Conservation (phyloP, 768 basidiomycete genomes). For the Termitomyces sp. region DNA sequence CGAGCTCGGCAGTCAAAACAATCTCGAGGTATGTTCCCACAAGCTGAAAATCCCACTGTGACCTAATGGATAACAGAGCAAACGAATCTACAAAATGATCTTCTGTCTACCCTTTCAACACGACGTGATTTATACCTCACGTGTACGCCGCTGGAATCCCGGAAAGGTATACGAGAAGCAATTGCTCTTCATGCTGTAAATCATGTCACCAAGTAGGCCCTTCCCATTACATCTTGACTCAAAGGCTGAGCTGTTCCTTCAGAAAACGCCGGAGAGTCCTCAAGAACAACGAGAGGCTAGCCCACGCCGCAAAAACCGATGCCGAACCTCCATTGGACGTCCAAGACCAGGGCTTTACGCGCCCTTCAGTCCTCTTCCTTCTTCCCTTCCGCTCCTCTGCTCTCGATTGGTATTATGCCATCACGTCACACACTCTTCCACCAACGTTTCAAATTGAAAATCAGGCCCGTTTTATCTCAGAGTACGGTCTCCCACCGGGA, state of each 20-base stretch:
- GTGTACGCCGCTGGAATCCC: constrained; percentile 57
- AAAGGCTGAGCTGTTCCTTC: constrained; percentile 2
- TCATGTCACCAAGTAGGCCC: constrained; percentile 78
- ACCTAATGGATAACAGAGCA: constrained; percentile 29
- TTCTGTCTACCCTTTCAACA: constrained; percentile 59
- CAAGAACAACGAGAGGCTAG: constrained; percentile 92
- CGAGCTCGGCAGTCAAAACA: constrained; percentile 46
- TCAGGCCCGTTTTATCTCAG: constrained; percentile 69
- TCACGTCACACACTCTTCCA: constrained; percentile 70
- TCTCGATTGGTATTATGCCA: constrained; percentile 72
- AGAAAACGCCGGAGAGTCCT: constrained; percentile 89
- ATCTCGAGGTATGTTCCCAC: constrained; percentile 36
- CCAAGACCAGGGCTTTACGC: constrained; percentile 97
- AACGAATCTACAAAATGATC: constrained; percentile 54
- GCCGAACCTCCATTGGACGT: constrained; percentile 62
- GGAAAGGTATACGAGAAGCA: constrained; percentile 58
- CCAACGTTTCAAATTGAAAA: constrained; percentile 84
- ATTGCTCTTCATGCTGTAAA: constrained; percentile 78
- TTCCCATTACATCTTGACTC: neutral
- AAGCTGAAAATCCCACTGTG: neutral
- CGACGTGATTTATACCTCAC: constrained; percentile 77
- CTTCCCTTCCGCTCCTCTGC: constrained; percentile 92
- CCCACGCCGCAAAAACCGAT: constrained; percentile 56
- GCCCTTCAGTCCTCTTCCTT: constrained; percentile 88
- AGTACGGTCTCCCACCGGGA: constrained; percentile 79